A percentile compares a stretch with the other conserved stretches of the same genome.
These are phyloP conservation scores for Ormosia semicastrata DNA, from an alignment of 306 rosid species.

Conservation along the genomic window DNA sequence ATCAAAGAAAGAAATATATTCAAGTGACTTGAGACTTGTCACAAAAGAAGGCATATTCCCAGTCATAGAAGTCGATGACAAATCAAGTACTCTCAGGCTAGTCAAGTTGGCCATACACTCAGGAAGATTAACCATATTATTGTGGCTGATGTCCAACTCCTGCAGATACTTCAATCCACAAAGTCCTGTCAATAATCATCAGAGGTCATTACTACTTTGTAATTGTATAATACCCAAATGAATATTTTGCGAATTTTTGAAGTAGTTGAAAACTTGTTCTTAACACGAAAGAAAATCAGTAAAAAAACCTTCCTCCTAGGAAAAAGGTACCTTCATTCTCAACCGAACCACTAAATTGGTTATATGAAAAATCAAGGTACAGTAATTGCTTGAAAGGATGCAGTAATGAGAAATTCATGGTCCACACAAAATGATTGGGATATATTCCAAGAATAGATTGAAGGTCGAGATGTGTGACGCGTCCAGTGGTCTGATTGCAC, in stretches of 20 bases:
- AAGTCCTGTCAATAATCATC: neutral
- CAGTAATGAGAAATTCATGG: neutral
- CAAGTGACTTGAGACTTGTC: neutral
- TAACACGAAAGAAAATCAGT: no score
- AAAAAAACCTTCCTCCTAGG: no score
- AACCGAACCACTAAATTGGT: neutral
- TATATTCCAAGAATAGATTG: no score
- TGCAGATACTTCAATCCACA: neutral
- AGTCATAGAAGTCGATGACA: neutral
- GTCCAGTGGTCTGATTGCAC: neutral
- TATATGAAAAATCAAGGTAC: neutral
- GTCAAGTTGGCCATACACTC: neutral
- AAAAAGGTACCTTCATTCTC: neutral
- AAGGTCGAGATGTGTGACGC: neutral
- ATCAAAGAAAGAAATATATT: neutral
- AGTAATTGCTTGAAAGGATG: neutral
- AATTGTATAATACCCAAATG: no score
- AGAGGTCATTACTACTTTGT: neutral
- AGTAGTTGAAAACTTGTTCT: neutral
- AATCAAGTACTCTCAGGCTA: neutral
- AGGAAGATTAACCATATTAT: neutral
- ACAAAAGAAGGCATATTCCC: neutral
- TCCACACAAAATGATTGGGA: no score
- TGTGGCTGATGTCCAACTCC: neutral
- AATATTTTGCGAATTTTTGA: no score